Conservation (phyloP, 129 eudicot species). For the Dittrichia graveolens region DNA sequence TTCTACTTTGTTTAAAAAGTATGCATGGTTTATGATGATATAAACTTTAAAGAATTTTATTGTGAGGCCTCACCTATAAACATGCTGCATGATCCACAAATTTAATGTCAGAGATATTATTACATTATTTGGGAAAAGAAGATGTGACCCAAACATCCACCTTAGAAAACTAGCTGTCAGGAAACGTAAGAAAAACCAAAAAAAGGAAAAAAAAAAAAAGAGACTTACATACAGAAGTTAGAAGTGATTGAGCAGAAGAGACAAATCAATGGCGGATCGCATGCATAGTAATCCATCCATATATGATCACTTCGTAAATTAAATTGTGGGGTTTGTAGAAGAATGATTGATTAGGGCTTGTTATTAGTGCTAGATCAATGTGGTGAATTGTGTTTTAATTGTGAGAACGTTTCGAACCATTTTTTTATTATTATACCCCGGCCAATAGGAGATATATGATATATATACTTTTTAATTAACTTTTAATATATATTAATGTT, state of each 20-base stretch:
- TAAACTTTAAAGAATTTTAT: neutral
- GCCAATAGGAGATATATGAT: too few relatives aligned
- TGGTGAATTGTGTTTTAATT: neutral
- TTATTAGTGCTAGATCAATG: neutral
- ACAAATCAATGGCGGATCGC: slow-evolving; percentile 10
- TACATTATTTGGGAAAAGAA: neutral
- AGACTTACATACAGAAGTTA: slow-evolving; percentile 5
- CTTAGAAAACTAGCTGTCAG: too few relatives aligned
- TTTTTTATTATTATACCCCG: too few relatives aligned
- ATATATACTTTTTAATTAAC: too few relatives aligned
- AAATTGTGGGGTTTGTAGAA: slow-evolving; percentile 22
- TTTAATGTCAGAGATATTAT: neutral
- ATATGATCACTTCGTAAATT: neutral
- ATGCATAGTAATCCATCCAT: slow-evolving; percentile 3
- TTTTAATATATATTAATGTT: too few relatives aligned
- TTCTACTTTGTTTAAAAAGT: neutral
- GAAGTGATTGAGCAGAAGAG: slow-evolving; percentile 28
- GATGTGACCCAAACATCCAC: too few relatives aligned
- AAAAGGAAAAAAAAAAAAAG: neutral
- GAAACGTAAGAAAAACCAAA: neutral
- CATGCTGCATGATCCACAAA: slow-evolving; percentile 28
- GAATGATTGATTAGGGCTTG: slow-evolving; percentile 28
- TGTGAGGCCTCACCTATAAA: neutral
- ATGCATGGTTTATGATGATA: neutral
- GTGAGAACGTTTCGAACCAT: too few relatives aligned